Evolutionary conservation across 108 stramenopile species (phyloP).

Genomic region (Epithemia pelagica): DNA sequence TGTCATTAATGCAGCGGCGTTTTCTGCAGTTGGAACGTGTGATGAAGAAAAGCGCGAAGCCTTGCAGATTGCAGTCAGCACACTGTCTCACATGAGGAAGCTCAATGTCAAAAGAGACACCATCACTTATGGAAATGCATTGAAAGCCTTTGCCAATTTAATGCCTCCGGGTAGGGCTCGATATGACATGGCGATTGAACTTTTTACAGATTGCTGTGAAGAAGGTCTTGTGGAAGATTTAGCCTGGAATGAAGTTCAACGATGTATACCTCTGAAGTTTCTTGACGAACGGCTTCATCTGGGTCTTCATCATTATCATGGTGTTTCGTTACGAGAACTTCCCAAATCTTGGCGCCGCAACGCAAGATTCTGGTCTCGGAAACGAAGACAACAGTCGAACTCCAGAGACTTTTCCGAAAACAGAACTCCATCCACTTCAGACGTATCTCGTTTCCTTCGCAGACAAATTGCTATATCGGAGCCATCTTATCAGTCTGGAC

Average conservation of each 20-base stretch:
- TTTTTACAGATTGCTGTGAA: conserved; percentile 41
- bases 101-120: conserved; percentile 54
- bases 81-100: conserved; percentile 18
- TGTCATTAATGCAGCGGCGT: conserved; percentile 78
- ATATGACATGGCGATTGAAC: conserved; percentile 33
- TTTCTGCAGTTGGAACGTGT: conserved; percentile 39
- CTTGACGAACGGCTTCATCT: neutral
- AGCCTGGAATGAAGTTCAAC: conserved; percentile 44
- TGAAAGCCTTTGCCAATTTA: conserved; percentile 65
- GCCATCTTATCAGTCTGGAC: neutral
- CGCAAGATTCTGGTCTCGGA: neutral
- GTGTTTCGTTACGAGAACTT: neutral
- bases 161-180: conserved; percentile 30
- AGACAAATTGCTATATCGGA: neutral
- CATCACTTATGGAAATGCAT: conserved; percentile 73
- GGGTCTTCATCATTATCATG: neutral
- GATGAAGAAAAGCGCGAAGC: conserved; percentile 41
- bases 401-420: neutral
- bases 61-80: conserved; percentile 57
- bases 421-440: neutral
- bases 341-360: neutral
- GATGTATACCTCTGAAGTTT: neutral
- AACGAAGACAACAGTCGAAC: neutral
- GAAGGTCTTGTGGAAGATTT: conserved; percentile 55
- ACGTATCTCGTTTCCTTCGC: neutral